Percentiles rank a stretch among this genome's conserved stretches.
These are phyloP conservation scores for Globisporangium paroecandrum DNA, from an alignment of 352 stramenopile genomes.

Conservation along the genomic window DNA sequence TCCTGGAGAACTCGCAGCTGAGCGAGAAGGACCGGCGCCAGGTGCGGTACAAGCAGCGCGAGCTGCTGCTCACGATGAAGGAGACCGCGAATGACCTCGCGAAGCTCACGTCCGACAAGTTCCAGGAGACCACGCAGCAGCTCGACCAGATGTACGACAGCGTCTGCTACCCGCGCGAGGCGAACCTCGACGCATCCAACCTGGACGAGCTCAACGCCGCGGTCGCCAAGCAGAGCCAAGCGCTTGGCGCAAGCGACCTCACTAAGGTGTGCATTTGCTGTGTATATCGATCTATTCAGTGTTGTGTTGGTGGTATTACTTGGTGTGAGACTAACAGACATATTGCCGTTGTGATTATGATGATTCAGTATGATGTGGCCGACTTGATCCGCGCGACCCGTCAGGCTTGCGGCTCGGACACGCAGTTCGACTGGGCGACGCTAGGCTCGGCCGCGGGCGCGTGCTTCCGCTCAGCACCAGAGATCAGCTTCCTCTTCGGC, in stretches of 20 bases:
- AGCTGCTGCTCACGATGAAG: conserved; percentile 68
- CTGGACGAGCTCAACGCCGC: conserved; percentile 79
- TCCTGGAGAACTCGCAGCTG: conserved; percentile 66
- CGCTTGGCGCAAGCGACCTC: conserved; percentile 64
- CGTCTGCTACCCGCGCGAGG: conserved; percentile 77
- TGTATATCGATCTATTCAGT: neutral
- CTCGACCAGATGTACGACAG: conserved; percentile 75
- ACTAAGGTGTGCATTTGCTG: conserved; percentile 41
- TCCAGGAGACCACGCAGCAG: conserved; percentile 55
- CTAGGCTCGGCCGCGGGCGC: conserved; percentile 56
- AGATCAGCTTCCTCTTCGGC: conserved; percentile 76
- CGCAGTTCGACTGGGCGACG: conserved; percentile 64
- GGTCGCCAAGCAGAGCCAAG: conserved; percentile 70
- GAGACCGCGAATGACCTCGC: conserved; percentile 68
- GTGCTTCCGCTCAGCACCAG: conserved; percentile 68
- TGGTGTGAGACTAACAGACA: neutral
- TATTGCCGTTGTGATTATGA: neutral
- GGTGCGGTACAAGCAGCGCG: conserved; percentile 73
- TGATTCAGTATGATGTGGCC: conserved; percentile 47
- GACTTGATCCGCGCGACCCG: conserved; percentile 59
- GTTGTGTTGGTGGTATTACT: neutral
- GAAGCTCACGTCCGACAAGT: conserved; percentile 55
- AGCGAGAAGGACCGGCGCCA: conserved; percentile 67
- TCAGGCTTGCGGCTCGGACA: conserved; percentile 38
- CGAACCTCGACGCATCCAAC: conserved; percentile 79